Conservation (phyloP, 2,329 filamentous ascomycete genomes). For the Alternaria longipes region DNA sequence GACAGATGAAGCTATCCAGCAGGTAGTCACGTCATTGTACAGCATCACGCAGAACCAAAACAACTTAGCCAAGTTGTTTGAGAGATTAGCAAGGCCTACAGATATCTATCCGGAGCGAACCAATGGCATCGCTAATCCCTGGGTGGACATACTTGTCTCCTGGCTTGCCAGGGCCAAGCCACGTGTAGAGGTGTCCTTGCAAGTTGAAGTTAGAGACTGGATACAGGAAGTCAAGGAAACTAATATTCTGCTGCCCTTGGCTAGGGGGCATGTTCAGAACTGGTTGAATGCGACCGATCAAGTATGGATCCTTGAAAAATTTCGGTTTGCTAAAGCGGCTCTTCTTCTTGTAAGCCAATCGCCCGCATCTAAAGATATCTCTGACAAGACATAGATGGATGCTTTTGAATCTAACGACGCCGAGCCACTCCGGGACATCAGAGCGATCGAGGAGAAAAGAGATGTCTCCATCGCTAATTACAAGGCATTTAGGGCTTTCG, state of each 20-base stretch:
- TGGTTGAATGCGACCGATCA: constrained; percentile 1
- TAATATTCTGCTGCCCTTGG: not conserved
- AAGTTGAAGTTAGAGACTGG: constrained; percentile 1
- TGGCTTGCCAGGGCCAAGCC: constrained; percentile 1
- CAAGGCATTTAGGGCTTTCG: constrained; percentile 1
- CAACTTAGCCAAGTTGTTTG: constrained; percentile 5
- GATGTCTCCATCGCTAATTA: not conserved
- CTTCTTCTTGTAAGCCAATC: not conserved
- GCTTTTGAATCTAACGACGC: not conserved
- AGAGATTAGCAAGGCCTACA: not conserved
- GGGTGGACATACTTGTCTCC: not conserved
- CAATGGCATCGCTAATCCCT: not conserved
- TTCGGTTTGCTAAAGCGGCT: not conserved
- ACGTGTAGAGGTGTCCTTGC: not conserved
- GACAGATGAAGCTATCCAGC: constrained; percentile 7
- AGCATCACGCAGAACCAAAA: constrained; percentile 3
- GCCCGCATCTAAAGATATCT: not conserved
- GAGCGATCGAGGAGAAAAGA: not conserved
- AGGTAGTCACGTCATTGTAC: constrained; percentile 4
- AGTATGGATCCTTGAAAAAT: constrained; percentile 1
- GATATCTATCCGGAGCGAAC: constrained; percentile 1
- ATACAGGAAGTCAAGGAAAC: not conserved
- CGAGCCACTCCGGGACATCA: not conserved
- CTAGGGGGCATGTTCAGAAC: constrained; percentile 5
- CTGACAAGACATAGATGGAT: not conserved